Evolutionary conservation across 805 yeast genomes (phyloP), one percentile per base, ranked within the genome.

Genomic region (Ogataea parapolymorpha): DNA sequence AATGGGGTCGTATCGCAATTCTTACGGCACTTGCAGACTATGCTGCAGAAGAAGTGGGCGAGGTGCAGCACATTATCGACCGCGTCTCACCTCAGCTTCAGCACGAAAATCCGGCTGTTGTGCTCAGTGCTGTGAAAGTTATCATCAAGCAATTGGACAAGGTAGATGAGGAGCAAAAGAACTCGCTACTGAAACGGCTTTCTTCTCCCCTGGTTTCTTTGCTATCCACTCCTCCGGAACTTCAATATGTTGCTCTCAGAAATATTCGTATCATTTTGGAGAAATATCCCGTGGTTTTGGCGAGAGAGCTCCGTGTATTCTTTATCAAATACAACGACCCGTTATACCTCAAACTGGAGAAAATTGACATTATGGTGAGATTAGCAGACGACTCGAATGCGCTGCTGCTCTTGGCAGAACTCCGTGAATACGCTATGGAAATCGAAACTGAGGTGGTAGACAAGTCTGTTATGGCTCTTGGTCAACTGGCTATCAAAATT

Each of bases 1-100:
- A 93, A 67, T 93, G 99, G 99, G 99, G 99, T 9, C 77, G 99
- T 56, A 85, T 93, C 50, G 79, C 97, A 1, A 85, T 93, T 32
- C 71, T 93, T 44, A 78, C 85, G 1, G 89, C 96, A 1, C 66
- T 93, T 49, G 74, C 88, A 6, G 90, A 83, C 33, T 91, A 82
- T 60, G 58, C 68, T 5, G 71, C 95, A 0, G 54, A 59, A 2
- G 76, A 72, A 33, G 59, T 67, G 2, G 68, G 73, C 12, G 96
- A 90, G 58, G 89, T 95, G 2, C 79, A 75, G 45, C 89, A 86
- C 56, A 86, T 91, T 40, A 76, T 91, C 47, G 97, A 91, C 55
- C 74, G 96, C 48, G 89, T 88, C 8, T 77, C 86, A 8, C 98
- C 99, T 11, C 98, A 93, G 66, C 75, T 91, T 56, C 99, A 91